A percentile compares a stretch with the other conserved stretches of the same genome.
These are phyloP conservation scores for Arbutus unedo DNA, from an alignment of 148 eudicot species.

Conservation along the genomic window DNA sequence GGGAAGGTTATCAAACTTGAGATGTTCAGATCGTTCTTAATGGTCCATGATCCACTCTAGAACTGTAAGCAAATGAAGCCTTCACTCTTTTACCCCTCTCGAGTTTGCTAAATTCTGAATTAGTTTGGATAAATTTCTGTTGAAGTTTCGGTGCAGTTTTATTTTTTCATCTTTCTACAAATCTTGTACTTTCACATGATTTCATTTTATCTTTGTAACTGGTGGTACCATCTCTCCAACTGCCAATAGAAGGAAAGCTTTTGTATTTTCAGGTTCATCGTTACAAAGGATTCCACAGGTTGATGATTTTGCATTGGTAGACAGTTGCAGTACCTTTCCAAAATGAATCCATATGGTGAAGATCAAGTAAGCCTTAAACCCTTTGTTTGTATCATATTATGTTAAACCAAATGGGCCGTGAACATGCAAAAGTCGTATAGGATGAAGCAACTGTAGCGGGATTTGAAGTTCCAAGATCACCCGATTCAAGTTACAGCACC, in stretches of 20 bases:
- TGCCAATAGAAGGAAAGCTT: constrained; percentile 3
- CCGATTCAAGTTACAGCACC: constrained; percentile 73
- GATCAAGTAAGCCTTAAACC: constrained; percentile 29
- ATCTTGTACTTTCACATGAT: neutral
- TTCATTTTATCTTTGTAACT: neutral
- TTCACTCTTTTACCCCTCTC: neutral
- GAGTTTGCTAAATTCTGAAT: neutral
- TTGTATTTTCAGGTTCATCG: constrained; percentile 14
- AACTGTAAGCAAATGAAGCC: neutral
- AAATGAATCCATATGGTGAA: constrained; percentile 36
- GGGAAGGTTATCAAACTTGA: neutral
- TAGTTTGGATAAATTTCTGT: neutral
- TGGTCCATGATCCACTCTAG: neutral
- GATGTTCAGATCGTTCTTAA: neutral
- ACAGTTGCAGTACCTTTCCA: constrained; percentile 8
- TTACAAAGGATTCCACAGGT: neutral
- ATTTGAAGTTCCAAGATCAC: constrained; percentile 79
- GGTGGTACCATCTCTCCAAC: neutral
- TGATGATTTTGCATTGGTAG: neutral
- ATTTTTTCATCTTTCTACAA: neutral
- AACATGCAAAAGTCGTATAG: constrained; percentile 27
- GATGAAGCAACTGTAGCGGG: constrained; percentile 70
- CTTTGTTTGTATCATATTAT: neutral
- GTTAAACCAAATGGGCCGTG: neutral
- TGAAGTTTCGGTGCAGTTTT: constrained; percentile 2